Percentiles rank a stretch among this genome's conserved stretches.
Conservation (phyloP, 495 filamentous ascomycete genomes). For the Elasticomyces elasticus region DNA sequence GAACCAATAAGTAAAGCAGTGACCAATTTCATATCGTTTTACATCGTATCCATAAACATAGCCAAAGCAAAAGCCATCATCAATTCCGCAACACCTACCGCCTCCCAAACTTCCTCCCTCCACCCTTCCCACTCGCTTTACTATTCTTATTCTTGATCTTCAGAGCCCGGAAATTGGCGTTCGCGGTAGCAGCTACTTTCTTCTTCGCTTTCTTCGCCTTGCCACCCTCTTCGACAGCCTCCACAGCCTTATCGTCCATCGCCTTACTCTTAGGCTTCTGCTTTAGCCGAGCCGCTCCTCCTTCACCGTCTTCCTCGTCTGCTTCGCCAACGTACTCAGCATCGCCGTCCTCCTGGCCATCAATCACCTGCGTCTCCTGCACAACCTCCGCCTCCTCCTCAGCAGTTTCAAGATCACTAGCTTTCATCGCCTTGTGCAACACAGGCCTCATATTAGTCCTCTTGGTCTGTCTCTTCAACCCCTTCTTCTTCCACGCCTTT, state of each 20-base stretch:
- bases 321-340: slow-evolving; percentile 1
- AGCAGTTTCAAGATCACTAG: slow-evolving; percentile 13
- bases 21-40: too few species aligned
- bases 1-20: too few species aligned
- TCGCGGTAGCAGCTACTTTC: slow-evolving; percentile 63
- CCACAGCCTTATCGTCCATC: background rate
- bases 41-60: background rate
- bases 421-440: slow-evolving; percentile 22
- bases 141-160: slow-evolving; percentile 57
- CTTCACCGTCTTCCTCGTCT: slow-evolving; percentile 1
- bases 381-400: slow-evolving; percentile 30
- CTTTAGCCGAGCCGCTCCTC: background rate
- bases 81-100: slow-evolving; percentile 1
- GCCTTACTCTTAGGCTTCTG: slow-evolving; percentile 30
- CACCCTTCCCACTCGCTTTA: slow-evolving; percentile 25
- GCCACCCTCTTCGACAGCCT: slow-evolving; percentile 25
- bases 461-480: slow-evolving; percentile 78
- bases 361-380: background rate
- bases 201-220: slow-evolving; percentile 48
- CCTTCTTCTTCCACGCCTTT: slow-evolving; percentile 79
- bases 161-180: slow-evolving; percentile 73
- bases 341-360: slow-evolving; percentile 14
- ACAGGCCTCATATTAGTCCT: slow-evolving; percentile 49
- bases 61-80: too few species aligned
- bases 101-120: slow-evolving; percentile 23